phyloP scores from a whole-genome alignment of 2,329 filamentous ascomycete species.

The Periconia digitata region DNA sequence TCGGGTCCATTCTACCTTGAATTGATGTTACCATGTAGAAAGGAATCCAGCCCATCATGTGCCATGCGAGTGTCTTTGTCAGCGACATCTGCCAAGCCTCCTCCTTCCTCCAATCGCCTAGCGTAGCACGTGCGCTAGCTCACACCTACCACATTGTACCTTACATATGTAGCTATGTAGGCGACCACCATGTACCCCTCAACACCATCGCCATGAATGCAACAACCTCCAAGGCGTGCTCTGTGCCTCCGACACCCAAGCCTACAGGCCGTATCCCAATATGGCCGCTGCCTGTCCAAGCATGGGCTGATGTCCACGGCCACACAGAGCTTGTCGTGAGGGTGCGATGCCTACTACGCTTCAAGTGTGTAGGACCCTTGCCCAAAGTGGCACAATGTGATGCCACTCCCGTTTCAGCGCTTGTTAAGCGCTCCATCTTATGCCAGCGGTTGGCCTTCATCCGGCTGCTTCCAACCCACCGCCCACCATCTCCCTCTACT shows the following conservation, averaged over 20 bases:
- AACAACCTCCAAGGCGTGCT: no score
- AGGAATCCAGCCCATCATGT: no score
- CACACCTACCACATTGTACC: no score
- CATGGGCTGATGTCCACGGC: slow-evolving; percentile 31
- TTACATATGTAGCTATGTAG: no score
- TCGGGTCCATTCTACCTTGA: no score
- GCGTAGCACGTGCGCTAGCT: no score
- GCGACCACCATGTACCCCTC: no score
- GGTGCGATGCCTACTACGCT: slow-evolving; percentile 38
- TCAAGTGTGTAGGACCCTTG: slow-evolving; percentile 40
- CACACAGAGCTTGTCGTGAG: slow-evolving; percentile 21
- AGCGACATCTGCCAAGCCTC: no score
- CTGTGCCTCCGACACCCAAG: not conserved
- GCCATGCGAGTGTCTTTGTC: no score
- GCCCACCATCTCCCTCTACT: slow-evolving; percentile 25
- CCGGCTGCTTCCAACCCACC: slow-evolving; percentile 28
- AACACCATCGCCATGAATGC: slow-evolving; percentile 10
- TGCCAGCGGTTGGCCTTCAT: slow-evolving; percentile 39
- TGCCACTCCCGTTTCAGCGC: slow-evolving; percentile 39
- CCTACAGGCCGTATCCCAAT: not conserved
- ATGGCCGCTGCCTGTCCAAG: slow-evolving; percentile 9
- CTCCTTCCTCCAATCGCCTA: no score
- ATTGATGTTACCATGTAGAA: no score
- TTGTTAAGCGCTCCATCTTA: slow-evolving; percentile 32
- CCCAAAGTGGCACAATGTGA: slow-evolving; percentile 38